These are phyloP conservation scores for Leccinum solheimii DNA, from an alignment of 1,284 basidiomycete species.

Conservation along the genomic window DNA sequence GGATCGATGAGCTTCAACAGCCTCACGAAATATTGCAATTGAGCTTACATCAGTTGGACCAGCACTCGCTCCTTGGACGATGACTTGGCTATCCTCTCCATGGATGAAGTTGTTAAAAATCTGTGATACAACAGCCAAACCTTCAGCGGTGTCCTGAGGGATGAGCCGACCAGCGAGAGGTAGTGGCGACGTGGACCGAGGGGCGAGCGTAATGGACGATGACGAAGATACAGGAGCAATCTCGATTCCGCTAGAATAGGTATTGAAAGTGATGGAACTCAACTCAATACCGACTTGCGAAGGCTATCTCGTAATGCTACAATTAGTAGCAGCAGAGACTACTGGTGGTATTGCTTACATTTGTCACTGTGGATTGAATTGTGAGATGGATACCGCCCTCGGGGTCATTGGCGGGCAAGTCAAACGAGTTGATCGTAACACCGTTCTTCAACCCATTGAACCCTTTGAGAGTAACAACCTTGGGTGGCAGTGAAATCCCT, in stretches of 20 bases:
- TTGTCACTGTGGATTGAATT: slow-evolving; percentile 60
- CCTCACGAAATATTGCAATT: not conserved
- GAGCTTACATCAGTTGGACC: slow-evolving; percentile 56
- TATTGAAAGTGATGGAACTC: slow-evolving; percentile 62
- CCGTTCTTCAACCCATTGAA: slow-evolving; percentile 69
- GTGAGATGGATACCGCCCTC: slow-evolving; percentile 75
- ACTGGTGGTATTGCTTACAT: slow-evolving; percentile 42
- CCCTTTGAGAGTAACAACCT: slow-evolving; percentile 69
- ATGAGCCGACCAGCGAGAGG: slow-evolving; percentile 66
- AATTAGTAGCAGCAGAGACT: slow-evolving; percentile 6
- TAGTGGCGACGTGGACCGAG: slow-evolving; percentile 55
- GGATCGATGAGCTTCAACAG: slow-evolving; percentile 8
- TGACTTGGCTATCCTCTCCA: slow-evolving; percentile 61
- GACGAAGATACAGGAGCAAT: slow-evolving; percentile 60
- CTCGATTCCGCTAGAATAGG: slow-evolving; percentile 52
- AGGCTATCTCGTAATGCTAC: slow-evolving; percentile 43
- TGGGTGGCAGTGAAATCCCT: slow-evolving; percentile 54
- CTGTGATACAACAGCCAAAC: slow-evolving; percentile 60
- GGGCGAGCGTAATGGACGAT: slow-evolving; percentile 54
- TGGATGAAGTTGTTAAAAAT: slow-evolving; percentile 78
- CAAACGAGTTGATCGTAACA: slow-evolving; percentile 69
- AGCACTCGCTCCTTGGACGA: slow-evolving; percentile 64
- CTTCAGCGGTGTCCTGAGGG: slow-evolving; percentile 55
- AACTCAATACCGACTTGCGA: slow-evolving; percentile 77
- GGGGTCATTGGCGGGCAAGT: slow-evolving; percentile 72